Base-by-base conservation (phyloP, 192 early-diverging fungal genomes). In the Coemansia sp. region DNA sequence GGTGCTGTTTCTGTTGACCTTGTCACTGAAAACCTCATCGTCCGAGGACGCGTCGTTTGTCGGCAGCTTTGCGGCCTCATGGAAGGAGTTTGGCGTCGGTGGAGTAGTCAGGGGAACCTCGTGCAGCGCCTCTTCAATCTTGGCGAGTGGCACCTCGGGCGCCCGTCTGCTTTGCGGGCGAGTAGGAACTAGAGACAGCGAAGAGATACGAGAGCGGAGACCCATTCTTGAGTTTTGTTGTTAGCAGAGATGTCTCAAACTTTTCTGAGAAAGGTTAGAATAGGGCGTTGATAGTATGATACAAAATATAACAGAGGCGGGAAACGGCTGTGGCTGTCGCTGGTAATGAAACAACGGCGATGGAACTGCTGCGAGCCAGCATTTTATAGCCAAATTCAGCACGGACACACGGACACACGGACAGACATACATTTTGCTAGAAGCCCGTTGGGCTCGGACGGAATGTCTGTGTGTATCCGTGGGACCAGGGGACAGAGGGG, bases 1-100 rank as follows among this genome's bases (percentile, higher is more conserved):
- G n/a, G n/a, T n/a, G n/a, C n/a, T n/a, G n/a, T n/a, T n/a, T n/a
- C n/a, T n/a, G n/a, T n/a, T n/a, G n/a, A n/a, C n/a, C n/a, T n/a
- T 18, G 20, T 46, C 3, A 11, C 24, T 17, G 45, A 17, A 14
- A 18, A 32, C 28, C 28, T 32, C 45, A 1, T 43, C 39, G 14
- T 24, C 40, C 2, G 28, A 40, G 23, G 47, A 14, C 2, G 23
- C 48, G 22, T 46, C 37, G 34, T 4, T 34, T n/a, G 19, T 26
- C 8, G 36, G 28, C 29, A 44, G 19, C 19, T 14, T 34, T 3
- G 55, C 20, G n/a, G 39, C 9, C 19, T 58, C 51, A 34, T 25
- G 58, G 48, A 70, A 70, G 8, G 67, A 70, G 11, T 49, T 62
- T 20, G 67, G 67, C 29, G 67, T 70, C 6, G 60, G 67, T 24